A percentile compares a stretch with the other conserved stretches of the same genome.
Conservation (phyloP, 2,329 filamentous ascomycete genomes). For the Arthrinium puccinioides region DNA sequence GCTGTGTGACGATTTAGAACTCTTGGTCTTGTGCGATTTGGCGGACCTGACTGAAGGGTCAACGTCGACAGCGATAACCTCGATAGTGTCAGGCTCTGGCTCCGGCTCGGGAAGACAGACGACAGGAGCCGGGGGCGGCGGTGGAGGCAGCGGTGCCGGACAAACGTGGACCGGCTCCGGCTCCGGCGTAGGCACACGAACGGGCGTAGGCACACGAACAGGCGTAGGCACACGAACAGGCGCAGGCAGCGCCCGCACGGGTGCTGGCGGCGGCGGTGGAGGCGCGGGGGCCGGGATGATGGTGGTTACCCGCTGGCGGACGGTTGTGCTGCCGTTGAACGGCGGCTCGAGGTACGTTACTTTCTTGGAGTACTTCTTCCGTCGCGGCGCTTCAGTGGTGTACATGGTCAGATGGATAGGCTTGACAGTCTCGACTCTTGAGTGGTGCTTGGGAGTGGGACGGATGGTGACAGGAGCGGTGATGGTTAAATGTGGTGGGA, state of each 20-base stretch:
- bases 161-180: constrained; percentile 13
- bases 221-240: background rate
- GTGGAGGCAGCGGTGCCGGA: constrained; percentile 4
- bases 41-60: constrained; percentile 29
- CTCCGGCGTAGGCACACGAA: constrained; percentile 12
- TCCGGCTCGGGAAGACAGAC: constrained; percentile 3
- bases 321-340: constrained; percentile 24
- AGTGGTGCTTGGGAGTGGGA: background rate
- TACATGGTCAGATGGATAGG: constrained; percentile 15
- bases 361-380: constrained; percentile 29
- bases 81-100: constrained; percentile 23
- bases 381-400: constrained; percentile 20
- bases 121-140: constrained; percentile 8
- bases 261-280: constrained; percentile 11
- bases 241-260: constrained; percentile 7
- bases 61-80: constrained; percentile 35
- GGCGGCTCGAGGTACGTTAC: constrained; percentile 33
- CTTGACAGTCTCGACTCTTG: constrained; percentile 4
- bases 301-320: constrained; percentile 29
- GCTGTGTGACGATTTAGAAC: constrained; percentile 8
- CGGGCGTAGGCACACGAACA: background rate
- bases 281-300: constrained; percentile 24
- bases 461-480: too few relatives aligned
- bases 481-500: background rate
- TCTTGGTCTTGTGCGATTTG: constrained; percentile 11